Percentiles rank a stretch among this genome's conserved stretches.
These are phyloP conservation scores for Exophiala mesophila DNA, from an alignment of 2,329 filamentous ascomycete species.

Conservation along the genomic window DNA sequence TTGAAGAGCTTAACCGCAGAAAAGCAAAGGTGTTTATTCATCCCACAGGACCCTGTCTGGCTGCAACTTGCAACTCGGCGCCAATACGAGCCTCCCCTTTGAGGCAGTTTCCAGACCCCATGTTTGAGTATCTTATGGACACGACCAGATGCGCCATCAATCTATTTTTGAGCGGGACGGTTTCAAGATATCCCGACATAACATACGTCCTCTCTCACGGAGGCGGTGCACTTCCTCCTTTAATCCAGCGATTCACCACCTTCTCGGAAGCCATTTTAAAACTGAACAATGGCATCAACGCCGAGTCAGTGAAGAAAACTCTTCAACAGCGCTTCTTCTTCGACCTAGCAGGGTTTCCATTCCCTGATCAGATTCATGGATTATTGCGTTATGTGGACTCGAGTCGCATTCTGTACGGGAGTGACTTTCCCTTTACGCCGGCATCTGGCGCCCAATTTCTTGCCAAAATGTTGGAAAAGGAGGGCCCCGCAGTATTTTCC, in stretches of 20 bases:
- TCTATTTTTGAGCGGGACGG: conserved; percentile 44
- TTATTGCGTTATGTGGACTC: conserved; percentile 40
- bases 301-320: conserved; percentile 3
- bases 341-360: conserved; percentile 13
- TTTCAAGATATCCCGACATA: conserved; percentile 41
- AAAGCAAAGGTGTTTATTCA: conserved; percentile 49
- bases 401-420: conserved; percentile 48
- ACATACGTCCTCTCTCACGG: conserved; percentile 46
- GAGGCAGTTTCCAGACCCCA: conserved; percentile 10
- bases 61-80: conserved; percentile 38
- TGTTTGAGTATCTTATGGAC: conserved; percentile 47
- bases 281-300: not conserved
- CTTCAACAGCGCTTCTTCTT: conserved; percentile 14
- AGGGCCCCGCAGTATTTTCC: not conserved
- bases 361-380: conserved; percentile 31
- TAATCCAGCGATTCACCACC: conserved; percentile 9
- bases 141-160: conserved; percentile 45
- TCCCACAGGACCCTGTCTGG: conserved; percentile 36
- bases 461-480: not conserved
- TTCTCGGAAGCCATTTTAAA: conserved; percentile 1
- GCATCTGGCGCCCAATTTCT: conserved; percentile 17
- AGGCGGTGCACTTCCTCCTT: conserved; percentile 39
- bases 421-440: conserved; percentile 50
- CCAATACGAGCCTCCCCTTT: conserved; percentile 33
- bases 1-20: conserved; percentile 43